Conservation (phyloP, 352 stramenopile genomes). For the Globisporangium sylvaticum region DNA sequence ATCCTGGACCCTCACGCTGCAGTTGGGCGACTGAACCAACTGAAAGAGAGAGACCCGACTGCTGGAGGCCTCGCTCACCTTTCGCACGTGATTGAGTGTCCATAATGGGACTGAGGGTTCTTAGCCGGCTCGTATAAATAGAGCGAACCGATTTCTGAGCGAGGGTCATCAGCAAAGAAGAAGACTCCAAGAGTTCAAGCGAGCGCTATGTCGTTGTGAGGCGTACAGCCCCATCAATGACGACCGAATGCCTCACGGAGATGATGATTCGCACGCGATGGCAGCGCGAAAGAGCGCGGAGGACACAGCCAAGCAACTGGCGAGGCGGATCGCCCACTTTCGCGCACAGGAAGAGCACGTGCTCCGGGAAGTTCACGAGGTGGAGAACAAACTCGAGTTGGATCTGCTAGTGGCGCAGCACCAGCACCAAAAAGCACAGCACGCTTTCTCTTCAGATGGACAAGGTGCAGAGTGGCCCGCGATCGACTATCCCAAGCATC, state of each 20-base stretch:
- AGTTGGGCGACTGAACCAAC: neutral
- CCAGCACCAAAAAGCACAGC: neutral
- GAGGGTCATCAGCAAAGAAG: neutral
- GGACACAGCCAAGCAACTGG: conserved; percentile 40
- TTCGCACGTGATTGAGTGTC: neutral
- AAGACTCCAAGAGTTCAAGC: neutral
- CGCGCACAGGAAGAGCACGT: conserved; percentile 49
- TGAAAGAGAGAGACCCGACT: neutral
- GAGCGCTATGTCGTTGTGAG: neutral
- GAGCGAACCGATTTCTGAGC: neutral
- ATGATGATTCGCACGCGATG: conserved; percentile 18
- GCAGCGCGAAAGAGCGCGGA: conserved; percentile 51
- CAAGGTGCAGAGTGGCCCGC: neutral
- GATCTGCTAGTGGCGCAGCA: conserved; percentile 2
- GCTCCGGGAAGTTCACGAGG: conserved; percentile 44
- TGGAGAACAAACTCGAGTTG: conserved; percentile 39
- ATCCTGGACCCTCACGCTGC: neutral
- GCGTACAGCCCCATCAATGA: neutral
- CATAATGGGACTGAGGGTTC: neutral
- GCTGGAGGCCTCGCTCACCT: neutral
- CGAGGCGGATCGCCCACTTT: conserved; percentile 48
- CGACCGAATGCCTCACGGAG: neutral
- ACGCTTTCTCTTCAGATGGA: neutral
- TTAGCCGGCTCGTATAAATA: conserved; percentile 2
- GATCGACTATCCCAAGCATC: neutral